Base-by-base conservation (phyloP, 352 stramenopile species). In the Phytophthora crassamura region DNA sequence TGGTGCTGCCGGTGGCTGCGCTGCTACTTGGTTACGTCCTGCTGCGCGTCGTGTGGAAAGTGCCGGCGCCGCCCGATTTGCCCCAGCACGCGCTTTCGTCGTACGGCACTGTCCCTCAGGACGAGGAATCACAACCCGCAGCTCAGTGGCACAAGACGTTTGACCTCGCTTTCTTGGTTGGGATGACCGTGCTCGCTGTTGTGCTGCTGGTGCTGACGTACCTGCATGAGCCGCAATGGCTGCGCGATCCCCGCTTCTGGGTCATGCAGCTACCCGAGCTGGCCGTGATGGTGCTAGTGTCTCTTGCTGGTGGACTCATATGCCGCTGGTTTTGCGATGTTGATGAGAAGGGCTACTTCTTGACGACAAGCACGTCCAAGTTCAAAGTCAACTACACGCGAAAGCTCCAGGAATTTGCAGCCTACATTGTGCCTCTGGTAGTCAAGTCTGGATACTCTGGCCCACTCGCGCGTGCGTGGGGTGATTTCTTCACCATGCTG, bases 361-460 rank as follows among this genome's bases (percentile, higher is more conserved):
- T 95, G 69, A 95, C 87, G 20, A 90, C 91, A 67, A 88, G 86
- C 65, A 86, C 73, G 59, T 95, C 87, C 28, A 74, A 56, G 33
- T 95, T 95, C 77, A 95, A 95, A 68, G 87, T 95, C 54, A 95
- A 95, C 77, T 95, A 95, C 78, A 95, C 87, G 11, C 82, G 87
- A n/a, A 94, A 95, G 73, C 64, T 95, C 36, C 85, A 94, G 75
- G 80, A 91, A 42, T 87, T 95, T 25, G 87, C 87, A 0, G 87
- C 87, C 8, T 95, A 93, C 68, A 80, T 94, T 68, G 82, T 94
- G 51, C 87, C 87, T 32, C 67, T 95, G 28, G 78, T 93, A 11
- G 75, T 95, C 61, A 87, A 91, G 51, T 76, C 80, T 2, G 75
- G 89, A 39, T 84, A 84, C 65, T 48, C 72, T 7, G 82, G 84